A percentile compares a stretch with the other conserved stretches of the same genome.
These are phyloP conservation scores for Selaginella moellendorffii DNA, from an alignment of 75 land plant genomes.

Conservation along the genomic window DNA sequence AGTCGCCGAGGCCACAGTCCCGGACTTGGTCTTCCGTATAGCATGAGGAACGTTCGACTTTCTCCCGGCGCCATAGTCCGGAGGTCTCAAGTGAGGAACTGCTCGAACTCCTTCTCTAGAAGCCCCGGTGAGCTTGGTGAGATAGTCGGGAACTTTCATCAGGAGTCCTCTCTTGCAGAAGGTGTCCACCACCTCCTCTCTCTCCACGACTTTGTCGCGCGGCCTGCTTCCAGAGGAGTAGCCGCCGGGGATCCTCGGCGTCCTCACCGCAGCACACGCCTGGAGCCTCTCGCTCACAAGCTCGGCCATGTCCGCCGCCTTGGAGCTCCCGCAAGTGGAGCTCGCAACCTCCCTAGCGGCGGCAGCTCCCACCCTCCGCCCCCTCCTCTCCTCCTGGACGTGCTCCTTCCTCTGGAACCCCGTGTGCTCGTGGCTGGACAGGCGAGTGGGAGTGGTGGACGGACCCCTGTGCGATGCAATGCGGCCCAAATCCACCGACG, in stretches of 20 bases:
- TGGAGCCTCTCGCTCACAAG: neutral
- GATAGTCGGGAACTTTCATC: conserved; percentile 4
- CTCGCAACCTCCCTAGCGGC: neutral
- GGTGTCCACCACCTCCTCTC: neutral
- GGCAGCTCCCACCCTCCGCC: too few relatives aligned
- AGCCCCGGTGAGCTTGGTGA: neutral
- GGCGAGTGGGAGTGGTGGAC: neutral
- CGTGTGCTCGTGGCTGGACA: neutral
- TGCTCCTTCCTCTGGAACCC: neutral
- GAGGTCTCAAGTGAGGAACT: neutral
- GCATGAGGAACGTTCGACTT: neutral
- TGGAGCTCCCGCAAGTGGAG: neutral
- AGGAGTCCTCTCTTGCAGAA: conserved; percentile 8
- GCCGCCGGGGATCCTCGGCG: neutral
- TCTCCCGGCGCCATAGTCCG: neutral
- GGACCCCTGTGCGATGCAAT: neutral
- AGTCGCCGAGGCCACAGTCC: conserved; percentile 12
- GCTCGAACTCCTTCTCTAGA: conserved; percentile 6
- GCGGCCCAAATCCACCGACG: too few relatives aligned
- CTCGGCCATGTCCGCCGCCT: neutral
- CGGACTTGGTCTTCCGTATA: conserved; percentile 6
- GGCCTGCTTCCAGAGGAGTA: too few relatives aligned
- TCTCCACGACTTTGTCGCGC: too few relatives aligned
- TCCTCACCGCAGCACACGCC: neutral
- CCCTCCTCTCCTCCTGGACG: neutral